These are phyloP conservation scores for Nicotiana tomentosiformis DNA, from an alignment of 257 asterid genomes.

Conservation along the genomic window DNA sequence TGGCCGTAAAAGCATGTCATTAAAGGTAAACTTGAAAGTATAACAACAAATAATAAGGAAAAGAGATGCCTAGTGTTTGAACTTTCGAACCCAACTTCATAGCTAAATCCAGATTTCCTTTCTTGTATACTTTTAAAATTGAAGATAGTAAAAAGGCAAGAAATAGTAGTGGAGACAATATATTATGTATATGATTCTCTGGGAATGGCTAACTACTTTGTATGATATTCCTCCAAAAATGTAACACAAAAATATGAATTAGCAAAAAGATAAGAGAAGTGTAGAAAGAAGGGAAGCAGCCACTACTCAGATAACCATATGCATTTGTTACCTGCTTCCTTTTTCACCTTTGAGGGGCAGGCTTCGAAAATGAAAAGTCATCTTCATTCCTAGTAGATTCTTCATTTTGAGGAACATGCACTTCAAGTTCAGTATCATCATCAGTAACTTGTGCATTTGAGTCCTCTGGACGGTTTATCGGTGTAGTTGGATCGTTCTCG, in stretches of 20 bases:
- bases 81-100: not conserved
- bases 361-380: conserved; percentile 67
- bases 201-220: not conserved
- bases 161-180: not conserved
- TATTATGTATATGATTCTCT: not conserved
- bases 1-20: too few relatives aligned
- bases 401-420: conserved; percentile 1
- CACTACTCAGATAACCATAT: not conserved
- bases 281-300: not conserved
- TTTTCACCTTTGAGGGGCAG: conserved; percentile 22
- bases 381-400: conserved; percentile 35
- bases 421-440: conserved; percentile 26
- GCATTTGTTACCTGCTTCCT: not conserved
- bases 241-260: too few relatives aligned
- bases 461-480: conserved; percentile 35
- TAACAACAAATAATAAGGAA: too few relatives aligned
- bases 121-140: not conserved
- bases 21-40: too few relatives aligned
- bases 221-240: not conserved
- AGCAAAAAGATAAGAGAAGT: not conserved
- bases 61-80: too few relatives aligned
- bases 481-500: conserved; percentile 54
- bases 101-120: not conserved
- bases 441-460: conserved; percentile 29
- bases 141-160: not conserved